phyloP scores from a whole-genome alignment of 1,284 basidiomycete genomes.

The Tilletia indica region DNA sequence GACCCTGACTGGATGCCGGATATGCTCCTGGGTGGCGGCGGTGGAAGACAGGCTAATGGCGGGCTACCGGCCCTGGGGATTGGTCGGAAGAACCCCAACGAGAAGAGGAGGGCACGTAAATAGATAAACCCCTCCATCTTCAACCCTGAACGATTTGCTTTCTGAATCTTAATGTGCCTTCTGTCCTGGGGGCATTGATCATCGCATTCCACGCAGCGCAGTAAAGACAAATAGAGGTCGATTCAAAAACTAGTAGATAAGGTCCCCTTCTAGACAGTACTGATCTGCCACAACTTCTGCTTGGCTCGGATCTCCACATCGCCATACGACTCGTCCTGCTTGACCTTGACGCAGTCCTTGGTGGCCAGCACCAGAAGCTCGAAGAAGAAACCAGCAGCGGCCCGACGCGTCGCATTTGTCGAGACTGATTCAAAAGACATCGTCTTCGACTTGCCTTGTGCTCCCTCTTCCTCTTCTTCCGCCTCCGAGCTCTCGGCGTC shows the following conservation, averaged over 20 bases:
- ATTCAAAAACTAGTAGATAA: too few relatives aligned
- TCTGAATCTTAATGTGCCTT: too few relatives aligned
- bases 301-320: constrained; percentile 83
- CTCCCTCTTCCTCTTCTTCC: constrained; percentile 2
- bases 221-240: neutral
- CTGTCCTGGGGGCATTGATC: too few relatives aligned
- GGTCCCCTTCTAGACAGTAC: neutral
- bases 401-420: constrained; percentile 79
- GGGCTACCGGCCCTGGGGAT: constrained; percentile 49
- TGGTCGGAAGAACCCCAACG: constrained; percentile 54
- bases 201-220: too few relatives aligned
- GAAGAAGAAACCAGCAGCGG: constrained; percentile 94
- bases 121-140: neutral
- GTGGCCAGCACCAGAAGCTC: constrained; percentile 91
- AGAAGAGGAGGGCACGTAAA: constrained; percentile 31
- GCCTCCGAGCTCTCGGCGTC: constrained; percentile 45
- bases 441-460: constrained; percentile 30
- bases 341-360: constrained; percentile 78
- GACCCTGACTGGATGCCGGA: constrained; percentile 51
- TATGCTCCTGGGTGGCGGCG: constrained; percentile 32
- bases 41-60: constrained; percentile 17
- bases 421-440: constrained; percentile 74
- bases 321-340: constrained; percentile 70
- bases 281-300: constrained; percentile 66
- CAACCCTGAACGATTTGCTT: too few relatives aligned